Base-by-base conservation (phyloP, 1,284 basidiomycete species). In the Pisolithus thermaeus region DNA sequence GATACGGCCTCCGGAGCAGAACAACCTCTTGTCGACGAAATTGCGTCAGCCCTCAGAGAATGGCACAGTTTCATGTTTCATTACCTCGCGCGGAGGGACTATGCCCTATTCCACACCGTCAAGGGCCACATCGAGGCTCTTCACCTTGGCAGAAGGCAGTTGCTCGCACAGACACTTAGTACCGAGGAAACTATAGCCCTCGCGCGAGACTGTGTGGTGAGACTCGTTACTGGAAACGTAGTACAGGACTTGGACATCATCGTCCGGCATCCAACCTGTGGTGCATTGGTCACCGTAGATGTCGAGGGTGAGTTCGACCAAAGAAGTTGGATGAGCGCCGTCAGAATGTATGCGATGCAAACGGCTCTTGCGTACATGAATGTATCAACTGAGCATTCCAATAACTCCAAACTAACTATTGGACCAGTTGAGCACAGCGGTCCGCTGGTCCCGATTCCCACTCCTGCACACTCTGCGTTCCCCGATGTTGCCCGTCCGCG, bases 21-120 rank as follows among this genome's bases (percentile, higher is more conserved):
- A 11, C 94, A 97, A 65, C 96, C 95, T 1, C 85, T 98, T 61
- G 83, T 98, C 49, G 96, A 99, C 70, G 96, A 99, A 72, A 97
- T 99, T 59, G 91, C 96, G 0, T 96, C 93, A 20, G 94, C 96
- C 0, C 73, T 98, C 40, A 83, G 95, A 36, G 96, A 98, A 78
- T 98, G 95, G 93, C 89, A 94, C 63, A 81, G 83, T 27, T 78
- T 96, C 28, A 87, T 97, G 78, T 95, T 94, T 63, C 84, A 87
- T 51, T 95, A 97, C 68, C 85, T 99, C 25, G 84, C 87, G 3
- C 78, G 83, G 47, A 81, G 93, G 52, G 90, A 98, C 63, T 99
- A 99, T 73, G 81, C 81, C 40, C 81, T 96, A n/a, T 97, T 98
- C 70, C 83, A 88, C 58, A 77, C 83, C 5, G 92, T 98, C 45